Conservation (phyloP, 164 flowering plant genomes). For the Stephania yunnanensis region DNA sequence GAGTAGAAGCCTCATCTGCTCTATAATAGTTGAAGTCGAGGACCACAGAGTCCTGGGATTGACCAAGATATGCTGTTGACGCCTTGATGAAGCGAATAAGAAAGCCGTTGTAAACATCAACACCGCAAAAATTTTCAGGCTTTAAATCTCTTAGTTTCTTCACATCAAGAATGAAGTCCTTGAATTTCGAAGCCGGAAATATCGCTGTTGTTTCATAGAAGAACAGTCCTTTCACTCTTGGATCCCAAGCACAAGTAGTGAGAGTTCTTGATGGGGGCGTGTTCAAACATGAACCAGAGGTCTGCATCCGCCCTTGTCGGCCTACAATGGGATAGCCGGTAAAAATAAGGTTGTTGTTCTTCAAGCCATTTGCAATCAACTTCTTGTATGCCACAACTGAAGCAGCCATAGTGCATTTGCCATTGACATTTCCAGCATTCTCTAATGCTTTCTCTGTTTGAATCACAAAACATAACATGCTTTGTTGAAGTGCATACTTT, state of each 20-base stretch:
- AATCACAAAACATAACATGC: neutral
- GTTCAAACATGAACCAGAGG: constrained; percentile 81
- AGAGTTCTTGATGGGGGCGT: constrained; percentile 26
- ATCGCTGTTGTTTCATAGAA: constrained; percentile 80
- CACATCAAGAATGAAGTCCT: constrained; percentile 55
- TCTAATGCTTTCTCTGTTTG: constrained; percentile 68
- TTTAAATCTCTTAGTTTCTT: constrained; percentile 55
- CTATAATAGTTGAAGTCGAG: constrained; percentile 80
- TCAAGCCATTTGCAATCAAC: constrained; percentile 61
- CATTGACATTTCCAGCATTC: constrained; percentile 30
- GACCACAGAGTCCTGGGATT: constrained; percentile 69
- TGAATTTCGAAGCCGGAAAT: constrained; percentile 46
- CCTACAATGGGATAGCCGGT: constrained; percentile 89
- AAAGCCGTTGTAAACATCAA: constrained; percentile 73
- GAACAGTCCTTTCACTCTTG: constrained; percentile 70
- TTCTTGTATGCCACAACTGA: constrained; percentile 48
- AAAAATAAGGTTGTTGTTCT: constrained; percentile 60
- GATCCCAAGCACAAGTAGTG: constrained; percentile 78
- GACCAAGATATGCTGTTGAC: constrained; percentile 64
- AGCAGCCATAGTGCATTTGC: constrained; percentile 65
- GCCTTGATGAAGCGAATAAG: constrained; percentile 63
- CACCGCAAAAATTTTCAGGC: constrained; percentile 67
- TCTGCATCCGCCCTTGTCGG: constrained; percentile 67
- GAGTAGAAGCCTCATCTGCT: constrained; percentile 50
- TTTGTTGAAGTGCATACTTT: neutral